phyloP scores from a whole-genome alignment of 495 filamentous ascomycete species.

The Aspergillus nanangensis region DNA sequence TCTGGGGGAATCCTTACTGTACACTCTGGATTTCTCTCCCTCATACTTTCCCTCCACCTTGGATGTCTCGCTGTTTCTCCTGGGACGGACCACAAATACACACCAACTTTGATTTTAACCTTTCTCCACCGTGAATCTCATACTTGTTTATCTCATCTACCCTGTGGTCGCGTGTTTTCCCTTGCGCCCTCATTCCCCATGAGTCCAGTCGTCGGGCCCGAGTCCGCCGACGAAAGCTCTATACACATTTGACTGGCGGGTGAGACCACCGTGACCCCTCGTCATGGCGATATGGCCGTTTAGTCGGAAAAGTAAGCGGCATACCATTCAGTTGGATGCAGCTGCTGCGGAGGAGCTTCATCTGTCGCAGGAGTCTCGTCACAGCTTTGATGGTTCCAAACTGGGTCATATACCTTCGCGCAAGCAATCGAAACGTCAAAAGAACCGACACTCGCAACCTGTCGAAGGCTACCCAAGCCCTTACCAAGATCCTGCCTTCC shows the following conservation, averaged over 20 bases:
- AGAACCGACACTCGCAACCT: slow-evolving; percentile 28
- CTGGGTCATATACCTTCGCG: slow-evolving; percentile 37
- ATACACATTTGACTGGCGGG: slow-evolving; percentile 38
- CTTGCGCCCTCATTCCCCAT: slow-evolving; percentile 12
- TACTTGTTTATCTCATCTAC: neutral
- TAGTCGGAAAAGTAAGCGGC: slow-evolving; percentile 57
- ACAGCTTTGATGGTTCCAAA: slow-evolving; percentile 15
- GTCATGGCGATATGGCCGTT: slow-evolving; percentile 78
- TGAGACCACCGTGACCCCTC: slow-evolving; percentile 16
- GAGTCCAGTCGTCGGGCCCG: slow-evolving; percentile 25
- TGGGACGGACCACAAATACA: neutral
- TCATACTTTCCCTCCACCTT: too few relatives aligned
- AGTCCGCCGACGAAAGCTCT: slow-evolving; percentile 14
- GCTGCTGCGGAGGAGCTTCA: slow-evolving; percentile 26
- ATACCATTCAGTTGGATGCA: slow-evolving; percentile 40
- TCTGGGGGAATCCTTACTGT: slow-evolving; percentile 1
- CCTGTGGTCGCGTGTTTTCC: slow-evolving; percentile 12
- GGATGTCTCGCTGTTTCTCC: slow-evolving; percentile 9
- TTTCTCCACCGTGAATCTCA: neutral
- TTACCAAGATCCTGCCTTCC: slow-evolving; percentile 23
- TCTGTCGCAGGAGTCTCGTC: slow-evolving; percentile 24
- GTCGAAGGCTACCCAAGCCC: slow-evolving; percentile 23
- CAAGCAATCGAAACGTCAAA: slow-evolving; percentile 37
- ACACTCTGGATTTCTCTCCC: slow-evolving; percentile 1
- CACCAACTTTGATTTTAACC: too few relatives aligned